Percentiles rank a stretch among this genome's conserved stretches.
Evolutionary conservation across 75 land plant species (phyloP).

Genomic region (Selaginella tamariscina): DNA sequence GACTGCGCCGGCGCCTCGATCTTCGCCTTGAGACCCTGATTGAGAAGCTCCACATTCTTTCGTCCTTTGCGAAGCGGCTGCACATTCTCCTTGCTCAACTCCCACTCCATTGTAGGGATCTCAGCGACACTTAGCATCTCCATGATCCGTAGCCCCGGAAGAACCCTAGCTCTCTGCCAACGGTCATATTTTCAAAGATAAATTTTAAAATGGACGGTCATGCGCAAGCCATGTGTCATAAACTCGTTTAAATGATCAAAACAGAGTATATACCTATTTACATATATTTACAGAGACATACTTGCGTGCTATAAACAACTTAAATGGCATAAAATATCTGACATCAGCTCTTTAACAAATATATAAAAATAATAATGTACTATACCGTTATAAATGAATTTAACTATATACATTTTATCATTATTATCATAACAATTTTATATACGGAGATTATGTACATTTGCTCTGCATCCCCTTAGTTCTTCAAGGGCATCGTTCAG

Average conservation of each 20-base stretch:
- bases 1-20: conserved; percentile 25
- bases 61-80: conserved; percentile 82
- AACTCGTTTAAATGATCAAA: background rate
- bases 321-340: no score
- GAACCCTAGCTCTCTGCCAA: background rate
- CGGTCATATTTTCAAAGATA: background rate
- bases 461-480: background rate
- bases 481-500: background rate
- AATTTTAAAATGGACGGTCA: no score
- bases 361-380: no score
- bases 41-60: conserved; percentile 43
- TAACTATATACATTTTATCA: background rate
- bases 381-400: no score
- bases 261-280: background rate
- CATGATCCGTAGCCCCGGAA: background rate
- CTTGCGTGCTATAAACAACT: no score
- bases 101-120: conserved; percentile 59
- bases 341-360: no score
- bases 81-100: conserved; percentile 87
- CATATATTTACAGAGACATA: no score
- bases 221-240: background rate
- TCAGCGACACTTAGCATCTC: background rate
- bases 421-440: no score
- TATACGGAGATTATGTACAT: no score
- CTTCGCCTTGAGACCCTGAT: conserved; percentile 48